Base-by-base conservation (phyloP, 768 basidiomycete genomes). In the Pholiota molesta region DNA sequence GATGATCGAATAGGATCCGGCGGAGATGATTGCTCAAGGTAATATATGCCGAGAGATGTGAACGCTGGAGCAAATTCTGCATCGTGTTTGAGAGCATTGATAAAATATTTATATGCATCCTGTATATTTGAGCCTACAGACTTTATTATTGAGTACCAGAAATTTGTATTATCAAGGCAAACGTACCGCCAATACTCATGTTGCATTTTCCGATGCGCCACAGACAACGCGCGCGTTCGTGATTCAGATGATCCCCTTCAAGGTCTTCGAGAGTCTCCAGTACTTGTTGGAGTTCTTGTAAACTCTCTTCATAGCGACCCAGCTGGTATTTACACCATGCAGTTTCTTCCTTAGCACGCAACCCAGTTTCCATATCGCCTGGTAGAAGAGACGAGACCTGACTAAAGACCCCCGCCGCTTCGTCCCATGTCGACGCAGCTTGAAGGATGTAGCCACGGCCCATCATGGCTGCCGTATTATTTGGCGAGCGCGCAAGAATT, bases 31-130 rank as follows among this genome's bases (percentile, higher is more conserved):
- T 78, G 80, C 44, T 95, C 90, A 19, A 83, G 75, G 73, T 99
- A 99, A 75, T 95, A 95, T 52, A 93, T 78, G 7, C 97, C 97
- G 2, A 99, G 85, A 0, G 94, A 94, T 3, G 97, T 97, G 72
- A 94, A 99, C 0, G 97, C 89, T 1, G 97, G 91, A 0, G 97
- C 95, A 71, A 89, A 97, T 9, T 84, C 79, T 0, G 92, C 73
- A 55, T 85, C 83, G 31, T 83, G 86, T 69, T 94, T 92, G 33
- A 98, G 82, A 0, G 97, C 82, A 3, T 81, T 78, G 64, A 97
- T 92, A 76, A 92, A 97, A 69, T 82, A 80, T 16, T 85, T 83
- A 74, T 92, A 97, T 0, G 93, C 89, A 61, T 87, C 83, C 62
- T 91, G 84, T 6, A 79, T 79, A 11, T 78, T 75, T 5, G 77